phyloP scores from a whole-genome alignment of 2,329 filamentous ascomycete species.

The Claviceps fusiformis region DNA sequence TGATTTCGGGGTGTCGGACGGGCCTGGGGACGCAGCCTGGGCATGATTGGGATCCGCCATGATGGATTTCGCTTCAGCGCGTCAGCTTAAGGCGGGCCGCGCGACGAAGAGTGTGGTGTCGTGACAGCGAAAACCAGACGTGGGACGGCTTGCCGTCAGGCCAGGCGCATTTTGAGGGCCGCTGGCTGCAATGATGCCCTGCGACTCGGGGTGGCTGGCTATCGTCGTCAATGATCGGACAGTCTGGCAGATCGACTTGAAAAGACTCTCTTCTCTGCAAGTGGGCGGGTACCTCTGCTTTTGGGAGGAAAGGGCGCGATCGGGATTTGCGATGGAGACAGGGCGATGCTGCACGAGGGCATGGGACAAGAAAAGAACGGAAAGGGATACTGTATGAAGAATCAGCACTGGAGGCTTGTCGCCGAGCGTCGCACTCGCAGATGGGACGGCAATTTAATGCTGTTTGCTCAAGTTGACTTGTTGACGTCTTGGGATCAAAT shows the following conservation, averaged over 20 bases:
- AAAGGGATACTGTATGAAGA: no score
- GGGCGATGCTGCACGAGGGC: background rate
- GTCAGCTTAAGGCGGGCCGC: slow-evolving; percentile 12
- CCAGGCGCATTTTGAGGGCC: slow-evolving; percentile 22
- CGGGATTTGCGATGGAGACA: background rate
- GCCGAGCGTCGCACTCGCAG: background rate
- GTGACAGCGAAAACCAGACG: background rate
- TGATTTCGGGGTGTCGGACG: background rate
- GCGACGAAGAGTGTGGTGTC: slow-evolving; percentile 12
- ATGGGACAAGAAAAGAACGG: background rate
- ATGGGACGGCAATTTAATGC: background rate
- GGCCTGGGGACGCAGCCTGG: background rate
- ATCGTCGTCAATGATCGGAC: background rate
- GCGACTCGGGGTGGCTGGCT: background rate
- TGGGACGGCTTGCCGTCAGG: slow-evolving; percentile 17
- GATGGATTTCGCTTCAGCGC: background rate
- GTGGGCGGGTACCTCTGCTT: background rate
- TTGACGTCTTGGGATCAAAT: no score
- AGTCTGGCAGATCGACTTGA: background rate
- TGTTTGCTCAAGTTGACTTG: background rate
- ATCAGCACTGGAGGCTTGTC: no score
- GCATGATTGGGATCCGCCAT: background rate
- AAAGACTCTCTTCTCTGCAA: background rate
- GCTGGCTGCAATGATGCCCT: background rate
- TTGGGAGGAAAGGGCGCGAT: background rate